phyloP scores from a whole-genome alignment of 2,329 filamentous ascomycete species.

The Cercospora brassicicola region DNA sequence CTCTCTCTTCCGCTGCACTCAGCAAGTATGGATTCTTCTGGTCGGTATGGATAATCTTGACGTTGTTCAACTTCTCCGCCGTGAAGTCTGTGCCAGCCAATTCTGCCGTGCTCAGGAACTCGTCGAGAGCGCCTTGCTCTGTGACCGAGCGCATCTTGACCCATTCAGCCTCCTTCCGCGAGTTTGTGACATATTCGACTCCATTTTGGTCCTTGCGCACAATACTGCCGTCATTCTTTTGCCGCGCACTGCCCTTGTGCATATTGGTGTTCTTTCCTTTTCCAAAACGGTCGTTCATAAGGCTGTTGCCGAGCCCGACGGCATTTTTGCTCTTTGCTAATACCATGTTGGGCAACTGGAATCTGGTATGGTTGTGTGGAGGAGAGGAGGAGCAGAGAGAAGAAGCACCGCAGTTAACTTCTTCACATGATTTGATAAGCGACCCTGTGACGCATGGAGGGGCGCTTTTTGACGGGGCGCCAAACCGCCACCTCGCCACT shows the following conservation, averaged over 20 bases:
- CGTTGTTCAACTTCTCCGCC: slow-evolving; percentile 97
- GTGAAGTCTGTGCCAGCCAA: slow-evolving; percentile 98
- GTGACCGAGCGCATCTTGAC: slow-evolving; percentile 99
- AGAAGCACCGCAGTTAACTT: slow-evolving; percentile 11
- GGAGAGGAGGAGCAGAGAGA: slow-evolving; percentile 12
- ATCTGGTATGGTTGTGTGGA: slow-evolving; percentile 10
- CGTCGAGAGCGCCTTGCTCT: slow-evolving; percentile 92
- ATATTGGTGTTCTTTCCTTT: slow-evolving; percentile 84
- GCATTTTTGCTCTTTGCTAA: slow-evolving; percentile 91
- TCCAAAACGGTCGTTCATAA: slow-evolving; percentile 98
- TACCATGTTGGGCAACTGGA: slow-evolving; percentile 55
- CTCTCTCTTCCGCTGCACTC: slow-evolving; percentile 78
- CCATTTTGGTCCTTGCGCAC: slow-evolving; percentile 38
- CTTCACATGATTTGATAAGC: slow-evolving; percentile 14
- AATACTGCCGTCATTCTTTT: slow-evolving; percentile 67
- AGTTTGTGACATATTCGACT: slow-evolving; percentile 80
- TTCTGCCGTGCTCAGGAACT: slow-evolving; percentile 93
- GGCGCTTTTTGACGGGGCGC: neutral
- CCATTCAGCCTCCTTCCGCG: slow-evolving; percentile 87
- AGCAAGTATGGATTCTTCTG: slow-evolving; percentile 94
- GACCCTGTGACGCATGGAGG: slow-evolving; percentile 18
- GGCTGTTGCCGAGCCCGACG: slow-evolving; percentile 90
- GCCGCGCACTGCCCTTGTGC: slow-evolving; percentile 63
- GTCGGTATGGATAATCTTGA: slow-evolving; percentile 97
- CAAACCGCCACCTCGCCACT: neutral